Conservation (phyloP, 2,329 filamentous ascomycete species). For the Epichloe sibirici region DNA sequence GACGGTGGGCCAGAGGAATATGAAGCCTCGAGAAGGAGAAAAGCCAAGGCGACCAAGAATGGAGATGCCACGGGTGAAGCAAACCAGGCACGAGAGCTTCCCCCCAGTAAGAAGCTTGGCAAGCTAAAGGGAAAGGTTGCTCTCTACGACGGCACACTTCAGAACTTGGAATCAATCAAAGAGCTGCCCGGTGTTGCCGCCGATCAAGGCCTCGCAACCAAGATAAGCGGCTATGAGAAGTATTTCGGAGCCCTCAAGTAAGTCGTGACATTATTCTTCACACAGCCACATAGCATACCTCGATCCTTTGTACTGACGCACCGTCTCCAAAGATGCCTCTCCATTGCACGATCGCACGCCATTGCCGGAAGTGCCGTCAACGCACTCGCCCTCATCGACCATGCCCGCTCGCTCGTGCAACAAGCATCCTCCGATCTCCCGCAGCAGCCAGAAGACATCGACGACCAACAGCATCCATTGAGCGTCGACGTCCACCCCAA, state of each 20-base stretch:
- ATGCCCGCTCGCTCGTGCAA: conserved; percentile 52
- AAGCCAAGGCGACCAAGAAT: conserved; percentile 16
- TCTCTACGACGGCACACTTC: conserved; percentile 80
- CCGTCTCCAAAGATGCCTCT: conserved; percentile 49
- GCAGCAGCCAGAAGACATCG: conserved; percentile 16
- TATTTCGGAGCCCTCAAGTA: conserved; percentile 89
- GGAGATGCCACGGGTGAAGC: conserved; percentile 21
- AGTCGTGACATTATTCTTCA: conserved; percentile 16
- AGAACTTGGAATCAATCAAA: conserved; percentile 81
- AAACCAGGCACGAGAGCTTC: conserved; percentile 45
- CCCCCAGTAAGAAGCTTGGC: conserved; percentile 62
- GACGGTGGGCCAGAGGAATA: conserved; percentile 58
- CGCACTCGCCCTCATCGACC: conserved; percentile 72
- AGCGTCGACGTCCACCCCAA: conserved; percentile 54
- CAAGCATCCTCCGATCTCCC: conserved; percentile 38
- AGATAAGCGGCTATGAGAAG: conserved; percentile 63
- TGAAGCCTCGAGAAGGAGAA: conserved; percentile 38
- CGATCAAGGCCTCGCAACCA: conserved; percentile 61
- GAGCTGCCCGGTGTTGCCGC: conserved; percentile 83
- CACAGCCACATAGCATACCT: background rate
- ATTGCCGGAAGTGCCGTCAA: conserved; percentile 61
- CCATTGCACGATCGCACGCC: conserved; percentile 74
- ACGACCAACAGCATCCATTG: conserved; percentile 27
- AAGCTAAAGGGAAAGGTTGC: conserved; percentile 78
- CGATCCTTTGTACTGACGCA: background rate